A percentile compares a stretch with the other conserved stretches of the same genome.
Conservation (phyloP, 192 early-diverging fungal species). For the Funneliformis geosporum region DNA sequence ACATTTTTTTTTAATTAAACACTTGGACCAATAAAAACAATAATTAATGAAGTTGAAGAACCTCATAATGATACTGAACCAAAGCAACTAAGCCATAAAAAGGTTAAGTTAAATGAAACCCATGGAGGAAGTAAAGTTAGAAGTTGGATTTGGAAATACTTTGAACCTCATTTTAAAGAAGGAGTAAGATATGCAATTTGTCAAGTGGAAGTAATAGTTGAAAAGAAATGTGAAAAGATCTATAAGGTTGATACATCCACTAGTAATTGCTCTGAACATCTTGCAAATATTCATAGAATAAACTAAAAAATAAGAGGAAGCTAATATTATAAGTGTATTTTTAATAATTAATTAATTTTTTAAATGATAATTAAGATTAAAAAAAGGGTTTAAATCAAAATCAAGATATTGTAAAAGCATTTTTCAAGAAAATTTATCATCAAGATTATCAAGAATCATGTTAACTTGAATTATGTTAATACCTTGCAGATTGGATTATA, state of each 20-base stretch:
- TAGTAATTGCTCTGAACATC: not conserved
- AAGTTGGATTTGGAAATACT: slow-evolving; percentile 2
- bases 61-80: too few species aligned
- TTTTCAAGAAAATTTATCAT: too few species aligned
- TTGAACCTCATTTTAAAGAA: not conserved
- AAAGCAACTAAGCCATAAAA: not conserved
- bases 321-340: not conserved
- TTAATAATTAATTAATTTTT: not conserved
- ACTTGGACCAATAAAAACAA: too few species aligned
- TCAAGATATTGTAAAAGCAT: too few species aligned
- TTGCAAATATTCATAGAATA: not conserved
- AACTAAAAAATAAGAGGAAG: not conserved
- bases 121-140: not conserved
- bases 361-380: too few species aligned
- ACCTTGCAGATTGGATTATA: not conserved
- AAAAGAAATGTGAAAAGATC: not conserved
- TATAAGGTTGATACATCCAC: not conserved
- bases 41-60: too few species aligned
- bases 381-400: too few species aligned
- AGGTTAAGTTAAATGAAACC: not conserved
- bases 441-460: not conserved
- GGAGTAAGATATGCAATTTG: not conserved
- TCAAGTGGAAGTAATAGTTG: not conserved
- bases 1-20: too few species aligned
- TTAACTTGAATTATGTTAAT: not conserved